Percentiles rank a stretch among this genome's conserved stretches.
Evolutionary conservation across 169 alveolate species (phyloP).

Genomic region (Amoebophrya sp.): DNA sequence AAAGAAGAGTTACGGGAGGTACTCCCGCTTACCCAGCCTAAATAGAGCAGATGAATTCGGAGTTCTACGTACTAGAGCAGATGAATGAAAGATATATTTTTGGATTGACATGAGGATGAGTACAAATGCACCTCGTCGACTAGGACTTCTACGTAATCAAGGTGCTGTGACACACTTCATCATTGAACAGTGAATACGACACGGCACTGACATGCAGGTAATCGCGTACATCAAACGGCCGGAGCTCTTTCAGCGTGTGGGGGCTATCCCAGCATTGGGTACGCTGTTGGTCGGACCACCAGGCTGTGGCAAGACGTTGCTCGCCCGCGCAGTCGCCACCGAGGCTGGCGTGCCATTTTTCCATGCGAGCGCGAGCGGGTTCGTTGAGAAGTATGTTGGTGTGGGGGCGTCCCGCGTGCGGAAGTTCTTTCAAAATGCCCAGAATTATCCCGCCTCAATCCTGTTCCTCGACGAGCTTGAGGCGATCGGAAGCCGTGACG

Average conservation of each 20-base stretch:
- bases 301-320: slow-evolving; percentile 83
- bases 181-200: too few relatives aligned
- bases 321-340: slow-evolving; percentile 50
- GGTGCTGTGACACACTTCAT: too few relatives aligned
- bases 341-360: not conserved
- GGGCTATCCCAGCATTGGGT: not conserved
- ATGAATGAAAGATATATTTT: too few relatives aligned
- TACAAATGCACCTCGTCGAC: too few relatives aligned
- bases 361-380: slow-evolving; percentile 19
- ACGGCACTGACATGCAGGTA: too few relatives aligned
- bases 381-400: slow-evolving; percentile 3
- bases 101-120: too few relatives aligned
- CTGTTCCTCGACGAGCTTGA: slow-evolving; percentile 20
- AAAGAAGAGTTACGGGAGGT: not conserved
- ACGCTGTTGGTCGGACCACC: slow-evolving; percentile 74
- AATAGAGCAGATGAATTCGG: too few relatives aligned
- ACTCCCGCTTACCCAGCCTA: too few relatives aligned
- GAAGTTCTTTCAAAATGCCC: not conserved
- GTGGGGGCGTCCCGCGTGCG: slow-evolving; percentile 2
- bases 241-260: not conserved
- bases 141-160: too few relatives aligned
- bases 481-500: not conserved
- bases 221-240: not conserved
- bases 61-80: too few relatives aligned
- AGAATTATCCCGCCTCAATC: not conserved